Conservation (phyloP, 441 rosid species). For the Syzygium syzygioides region DNA sequence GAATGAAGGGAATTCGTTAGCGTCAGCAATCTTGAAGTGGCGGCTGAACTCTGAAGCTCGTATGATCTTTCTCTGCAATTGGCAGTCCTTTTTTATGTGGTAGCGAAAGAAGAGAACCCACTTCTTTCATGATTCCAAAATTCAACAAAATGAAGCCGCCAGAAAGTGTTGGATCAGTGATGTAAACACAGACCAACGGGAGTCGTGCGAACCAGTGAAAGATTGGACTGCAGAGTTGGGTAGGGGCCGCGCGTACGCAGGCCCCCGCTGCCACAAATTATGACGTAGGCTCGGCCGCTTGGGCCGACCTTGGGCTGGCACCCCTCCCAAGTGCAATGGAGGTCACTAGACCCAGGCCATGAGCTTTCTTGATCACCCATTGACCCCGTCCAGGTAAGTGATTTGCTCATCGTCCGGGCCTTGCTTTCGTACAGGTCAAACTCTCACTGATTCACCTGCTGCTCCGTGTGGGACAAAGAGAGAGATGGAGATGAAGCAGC, state of each 20-base stretch:
- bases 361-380: constrained; percentile 8
- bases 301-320: constrained; percentile 7
- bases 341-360: constrained; percentile 21
- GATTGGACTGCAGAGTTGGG: not conserved
- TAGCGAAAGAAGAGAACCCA: not conserved
- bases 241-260: constrained; percentile 79
- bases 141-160: not conserved
- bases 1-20: constrained; percentile 33
- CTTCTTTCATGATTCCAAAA: not conserved
- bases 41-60: not conserved
- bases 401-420: rapidly evolving
- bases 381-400: constrained; percentile 35
- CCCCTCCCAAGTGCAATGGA: constrained; percentile 9
- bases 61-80: too few species aligned
- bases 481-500: not conserved
- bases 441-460: not conserved
- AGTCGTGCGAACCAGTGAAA: not conserved
- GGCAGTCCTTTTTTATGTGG: too few species aligned
- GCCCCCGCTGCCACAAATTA: constrained; percentile 68
- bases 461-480: not conserved
- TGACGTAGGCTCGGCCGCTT: constrained; percentile 56
- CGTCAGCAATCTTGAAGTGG: constrained; percentile 29
- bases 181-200: too few species aligned
- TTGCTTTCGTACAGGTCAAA: rapidly evolving
- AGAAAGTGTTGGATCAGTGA: rapidly evolving